Evolutionary conservation across 352 stramenopile species (phyloP).

Genomic region (Phytopythium vexans): DNA sequence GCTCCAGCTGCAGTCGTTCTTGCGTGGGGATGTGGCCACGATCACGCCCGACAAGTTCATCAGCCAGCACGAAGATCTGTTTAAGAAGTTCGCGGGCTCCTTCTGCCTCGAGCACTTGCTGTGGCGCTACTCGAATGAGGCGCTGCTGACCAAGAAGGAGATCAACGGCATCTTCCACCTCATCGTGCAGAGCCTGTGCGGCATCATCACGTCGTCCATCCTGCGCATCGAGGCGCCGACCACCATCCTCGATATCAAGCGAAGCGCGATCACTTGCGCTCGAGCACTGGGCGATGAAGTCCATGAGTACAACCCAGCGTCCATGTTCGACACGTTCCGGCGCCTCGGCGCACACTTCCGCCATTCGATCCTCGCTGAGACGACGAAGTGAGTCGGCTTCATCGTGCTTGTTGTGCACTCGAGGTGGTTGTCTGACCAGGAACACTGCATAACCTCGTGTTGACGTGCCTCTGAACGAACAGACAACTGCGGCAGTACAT

Average conservation of each 20-base stretch:
- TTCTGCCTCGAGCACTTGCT: constrained; percentile 78
- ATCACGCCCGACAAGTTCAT: constrained; percentile 79
- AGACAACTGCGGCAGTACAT: constrained; percentile 68
- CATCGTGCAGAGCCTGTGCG: constrained; percentile 71
- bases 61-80: constrained; percentile 70
- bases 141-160: constrained; percentile 73
- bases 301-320: constrained; percentile 65
- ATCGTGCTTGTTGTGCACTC: too few relatives aligned
- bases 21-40: constrained; percentile 60
- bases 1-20: constrained; percentile 69
- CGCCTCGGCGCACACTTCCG: constrained; percentile 59
- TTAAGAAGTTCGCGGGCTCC: constrained; percentile 67
- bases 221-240: constrained; percentile 46
- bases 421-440: too few relatives aligned
- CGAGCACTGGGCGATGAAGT: constrained; percentile 68
- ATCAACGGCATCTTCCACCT: constrained; percentile 81
- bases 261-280: constrained; percentile 49
- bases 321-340: constrained; percentile 66
- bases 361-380: constrained; percentile 51
- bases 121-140: constrained; percentile 67
- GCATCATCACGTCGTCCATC: constrained; percentile 61
- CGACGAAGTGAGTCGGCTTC: constrained; percentile 43
- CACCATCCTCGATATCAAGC: constrained; percentile 73
- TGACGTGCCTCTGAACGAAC: not conserved
- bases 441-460: not conserved